These are phyloP conservation scores for Lentinula novae-zelandiae DNA, from an alignment of 1,284 basidiomycete genomes.

Conservation along the genomic window DNA sequence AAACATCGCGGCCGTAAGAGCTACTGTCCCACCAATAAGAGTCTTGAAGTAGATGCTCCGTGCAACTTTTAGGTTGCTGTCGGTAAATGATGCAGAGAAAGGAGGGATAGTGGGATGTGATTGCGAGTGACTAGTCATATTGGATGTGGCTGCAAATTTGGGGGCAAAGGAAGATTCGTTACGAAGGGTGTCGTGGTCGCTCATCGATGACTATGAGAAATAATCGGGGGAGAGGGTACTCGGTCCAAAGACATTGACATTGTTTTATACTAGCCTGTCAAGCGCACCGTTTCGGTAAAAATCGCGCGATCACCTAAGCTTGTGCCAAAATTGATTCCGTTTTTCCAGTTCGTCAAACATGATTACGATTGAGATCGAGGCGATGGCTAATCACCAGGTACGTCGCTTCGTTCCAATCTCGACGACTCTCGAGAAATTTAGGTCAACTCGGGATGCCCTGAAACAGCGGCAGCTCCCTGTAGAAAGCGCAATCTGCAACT, in stretches of 20 bases:
- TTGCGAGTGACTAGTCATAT: neutral
- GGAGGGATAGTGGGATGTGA: neutral
- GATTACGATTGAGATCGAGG: neutral
- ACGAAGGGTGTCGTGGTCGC: neutral
- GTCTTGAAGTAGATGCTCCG: conserved; percentile 34
- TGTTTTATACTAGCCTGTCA: neutral
- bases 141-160: neutral
- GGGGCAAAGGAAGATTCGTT: neutral
- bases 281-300: neutral
- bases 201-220: neutral
- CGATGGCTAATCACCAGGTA: neutral
- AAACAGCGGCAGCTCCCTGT: too few species aligned
- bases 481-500: too few species aligned
- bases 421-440: too few species aligned
- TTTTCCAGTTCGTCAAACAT: neutral
- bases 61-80: conserved; percentile 18
- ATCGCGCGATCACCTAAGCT: neutral
- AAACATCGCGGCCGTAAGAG: conserved; percentile 35
- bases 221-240: neutral
- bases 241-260: too few species aligned
- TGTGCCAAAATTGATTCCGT: neutral
- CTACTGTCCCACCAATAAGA: conserved; percentile 26
- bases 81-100: conserved; percentile 15
- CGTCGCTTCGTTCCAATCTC: too few species aligned
- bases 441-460: too few species aligned